phyloP scores from a whole-genome alignment of 805 yeast species.

The Ogataea nitratoaversa region DNA sequence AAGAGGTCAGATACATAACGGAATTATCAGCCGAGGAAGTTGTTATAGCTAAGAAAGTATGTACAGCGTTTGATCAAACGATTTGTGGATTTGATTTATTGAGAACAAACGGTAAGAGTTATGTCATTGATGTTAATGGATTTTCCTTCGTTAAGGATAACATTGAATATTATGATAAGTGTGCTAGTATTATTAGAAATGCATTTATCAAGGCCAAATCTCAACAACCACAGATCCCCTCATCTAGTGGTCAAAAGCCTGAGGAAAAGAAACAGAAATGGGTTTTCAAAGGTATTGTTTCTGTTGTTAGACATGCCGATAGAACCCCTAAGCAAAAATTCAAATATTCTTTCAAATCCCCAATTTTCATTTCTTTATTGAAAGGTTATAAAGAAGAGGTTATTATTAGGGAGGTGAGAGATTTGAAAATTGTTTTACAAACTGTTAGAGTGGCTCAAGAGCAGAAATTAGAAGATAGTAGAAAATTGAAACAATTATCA shows the following conservation, averaged over 20 bases:
- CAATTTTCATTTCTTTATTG: conserved; percentile 75
- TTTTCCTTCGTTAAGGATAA: conserved; percentile 97
- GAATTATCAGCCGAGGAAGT: conserved; percentile 71
- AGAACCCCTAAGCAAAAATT: conserved; percentile 98
- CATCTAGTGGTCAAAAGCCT: conserved; percentile 27
- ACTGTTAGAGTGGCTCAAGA: conserved; percentile 81
- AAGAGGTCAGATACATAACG: conserved; percentile 89
- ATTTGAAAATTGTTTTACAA: conserved; percentile 77
- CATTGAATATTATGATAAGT: conserved; percentile 74
- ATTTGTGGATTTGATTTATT: conserved; percentile 96
- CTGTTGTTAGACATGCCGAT: conserved; percentile 94
- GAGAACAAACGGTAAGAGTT: conserved; percentile 83
- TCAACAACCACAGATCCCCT: conserved; percentile 36
- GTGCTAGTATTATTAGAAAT: conserved; percentile 72
- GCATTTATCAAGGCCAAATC: conserved; percentile 64
- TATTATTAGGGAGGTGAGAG: conserved; percentile 85
- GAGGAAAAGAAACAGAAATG: conserved; percentile 82
- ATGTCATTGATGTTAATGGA: conserved; percentile 96
- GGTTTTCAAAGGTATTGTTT: conserved; percentile 91
- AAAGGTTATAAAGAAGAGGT: conserved; percentile 97
- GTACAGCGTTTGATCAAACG: conserved; percentile 78
- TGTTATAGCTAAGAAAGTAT: conserved; percentile 73
- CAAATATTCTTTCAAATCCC: conserved; percentile 89
- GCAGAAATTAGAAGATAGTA: conserved; percentile 72
- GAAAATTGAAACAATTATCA: conserved; percentile 70